Evolutionary conservation across 2,329 filamentous ascomycete species (phyloP).

Genomic region (Phialemonium atrogriseum): DNA sequence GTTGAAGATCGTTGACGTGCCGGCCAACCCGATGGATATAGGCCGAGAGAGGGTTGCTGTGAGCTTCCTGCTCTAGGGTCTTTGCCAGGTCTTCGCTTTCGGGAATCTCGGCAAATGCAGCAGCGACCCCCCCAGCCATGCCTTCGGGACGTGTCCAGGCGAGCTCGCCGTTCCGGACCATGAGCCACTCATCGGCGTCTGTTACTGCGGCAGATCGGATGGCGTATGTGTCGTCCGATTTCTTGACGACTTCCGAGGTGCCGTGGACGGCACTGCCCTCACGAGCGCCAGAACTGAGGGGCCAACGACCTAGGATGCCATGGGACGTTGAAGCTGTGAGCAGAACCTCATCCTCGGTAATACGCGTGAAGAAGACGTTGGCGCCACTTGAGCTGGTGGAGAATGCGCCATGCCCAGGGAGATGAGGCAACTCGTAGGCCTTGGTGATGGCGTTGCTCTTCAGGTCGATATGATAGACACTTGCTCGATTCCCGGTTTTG

Average conservation of each 20-base stretch:
- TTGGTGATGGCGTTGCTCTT: constrained; percentile 62
- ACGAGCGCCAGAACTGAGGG: constrained; percentile 36
- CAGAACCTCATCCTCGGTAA: constrained; percentile 65
- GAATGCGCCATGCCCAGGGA: constrained; percentile 65
- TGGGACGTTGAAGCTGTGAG: constrained; percentile 72
- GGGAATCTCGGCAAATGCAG: constrained; percentile 70
- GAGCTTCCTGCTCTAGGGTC: constrained; percentile 77
- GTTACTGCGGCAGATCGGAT: constrained; percentile 67
- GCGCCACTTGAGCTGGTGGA: constrained; percentile 68
- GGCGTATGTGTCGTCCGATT: constrained; percentile 59
- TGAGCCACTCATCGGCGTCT: constrained; percentile 65
- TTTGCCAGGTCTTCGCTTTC: constrained; percentile 67
- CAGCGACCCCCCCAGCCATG: constrained; percentile 69
- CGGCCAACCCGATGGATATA: constrained; percentile 81
- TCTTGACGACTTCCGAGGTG: constrained; percentile 75
- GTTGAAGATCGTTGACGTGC: constrained; percentile 68
- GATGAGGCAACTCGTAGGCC: constrained; percentile 69
- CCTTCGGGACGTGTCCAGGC: constrained; percentile 79
- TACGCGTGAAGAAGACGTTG: constrained; percentile 82
- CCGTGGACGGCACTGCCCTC: constrained; percentile 51
- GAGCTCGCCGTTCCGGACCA: constrained; percentile 73
- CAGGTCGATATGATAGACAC: constrained; percentile 76
- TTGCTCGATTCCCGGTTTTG: constrained; percentile 63
- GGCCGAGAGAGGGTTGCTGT: constrained; percentile 71
- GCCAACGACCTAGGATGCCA: constrained; percentile 68